Evolutionary conservation across 225 moss, liverwort and hornwort genomes (phyloP).

Genomic region (Bryoerythrophyllum caledonicum): DNA sequence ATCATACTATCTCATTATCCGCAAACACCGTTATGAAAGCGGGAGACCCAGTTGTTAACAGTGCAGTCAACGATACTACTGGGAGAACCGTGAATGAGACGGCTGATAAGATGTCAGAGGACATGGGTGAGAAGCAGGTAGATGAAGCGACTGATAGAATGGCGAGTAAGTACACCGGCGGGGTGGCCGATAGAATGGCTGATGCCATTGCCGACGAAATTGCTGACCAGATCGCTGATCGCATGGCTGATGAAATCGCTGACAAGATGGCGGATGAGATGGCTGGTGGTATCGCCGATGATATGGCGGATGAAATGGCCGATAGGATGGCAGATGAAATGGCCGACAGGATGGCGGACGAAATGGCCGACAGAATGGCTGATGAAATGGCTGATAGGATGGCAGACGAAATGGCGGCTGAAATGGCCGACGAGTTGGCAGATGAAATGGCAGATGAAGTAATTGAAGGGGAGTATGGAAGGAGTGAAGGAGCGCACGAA

Average conservation of each 20-base stretch:
- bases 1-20: slow-evolving; percentile 11
- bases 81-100: slow-evolving; percentile 17
- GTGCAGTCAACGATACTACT: background rate
- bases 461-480: slow-evolving; percentile 49
- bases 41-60: slow-evolving; percentile 27
- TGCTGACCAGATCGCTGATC: slow-evolving; percentile 55
- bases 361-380: slow-evolving; percentile 47
- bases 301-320: slow-evolving; percentile 33
- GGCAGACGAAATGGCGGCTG: slow-evolving; percentile 55
- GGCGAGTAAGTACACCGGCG: slow-evolving; percentile 23
- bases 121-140: slow-evolving; percentile 19
- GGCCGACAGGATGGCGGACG: slow-evolving; percentile 46
- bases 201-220: slow-evolving; percentile 64
- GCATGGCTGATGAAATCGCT: slow-evolving; percentile 48
- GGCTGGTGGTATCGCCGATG: slow-evolving; percentile 35
- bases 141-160: slow-evolving; percentile 9
- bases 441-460: slow-evolving; percentile 79
- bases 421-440: slow-evolving; percentile 60
- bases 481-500: slow-evolving; percentile 22
- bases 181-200: slow-evolving; percentile 39
- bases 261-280: slow-evolving; percentile 44
- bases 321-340: slow-evolving; percentile 33
- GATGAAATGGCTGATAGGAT: slow-evolving; percentile 55
- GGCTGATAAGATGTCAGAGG: slow-evolving; percentile 33
- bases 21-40: background rate